Percentiles rank a stretch among this genome's conserved stretches.
Conservation (phyloP, 139 green algal species). For the Desmodesmus armatus region DNA sequence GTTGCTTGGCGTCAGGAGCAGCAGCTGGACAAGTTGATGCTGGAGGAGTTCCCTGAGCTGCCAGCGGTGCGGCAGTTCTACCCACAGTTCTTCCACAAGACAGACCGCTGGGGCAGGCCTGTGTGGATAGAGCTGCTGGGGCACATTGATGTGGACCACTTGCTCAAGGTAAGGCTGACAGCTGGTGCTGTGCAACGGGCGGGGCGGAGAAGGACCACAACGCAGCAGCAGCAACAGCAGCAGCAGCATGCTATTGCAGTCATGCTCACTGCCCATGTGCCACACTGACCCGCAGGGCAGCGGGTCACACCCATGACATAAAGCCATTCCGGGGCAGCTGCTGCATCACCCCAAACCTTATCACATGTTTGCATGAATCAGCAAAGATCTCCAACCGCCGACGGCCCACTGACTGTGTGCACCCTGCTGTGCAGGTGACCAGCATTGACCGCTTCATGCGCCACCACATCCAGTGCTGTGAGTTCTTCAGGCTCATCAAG, state of each 20-base stretch:
- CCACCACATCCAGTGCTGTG: constrained; percentile 43
- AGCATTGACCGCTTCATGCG: constrained; percentile 44
- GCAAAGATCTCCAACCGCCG: too few species aligned
- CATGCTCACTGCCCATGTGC: neutral
- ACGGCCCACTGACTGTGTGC: too few species aligned
- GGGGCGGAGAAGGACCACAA: too few species aligned
- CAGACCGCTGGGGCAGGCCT: constrained; percentile 50
- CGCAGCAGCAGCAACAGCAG: neutral
- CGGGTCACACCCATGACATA: too few species aligned
- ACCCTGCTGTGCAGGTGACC: constrained; percentile 24
- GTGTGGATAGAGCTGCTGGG: constrained; percentile 48
- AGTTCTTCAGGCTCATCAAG: constrained; percentile 38
- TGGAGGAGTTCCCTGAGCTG: constrained; percentile 38
- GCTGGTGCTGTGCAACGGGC: neutral
- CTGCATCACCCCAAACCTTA: neutral
- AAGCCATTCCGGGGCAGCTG: neutral
- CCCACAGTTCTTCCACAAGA: constrained; percentile 59
- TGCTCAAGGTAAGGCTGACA: constrained; percentile 40
- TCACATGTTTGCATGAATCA: neutral
- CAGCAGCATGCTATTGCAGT: too few species aligned
- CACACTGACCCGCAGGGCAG: neutral
- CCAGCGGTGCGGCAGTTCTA: constrained; percentile 42
- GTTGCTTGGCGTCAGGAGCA: constrained; percentile 26
- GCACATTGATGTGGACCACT: constrained; percentile 11
- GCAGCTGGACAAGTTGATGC: constrained; percentile 25